These are phyloP conservation scores for Aegilops umbellulata DNA, from an alignment of 176 grass and related monocot genomes.

Conservation along the genomic window DNA sequence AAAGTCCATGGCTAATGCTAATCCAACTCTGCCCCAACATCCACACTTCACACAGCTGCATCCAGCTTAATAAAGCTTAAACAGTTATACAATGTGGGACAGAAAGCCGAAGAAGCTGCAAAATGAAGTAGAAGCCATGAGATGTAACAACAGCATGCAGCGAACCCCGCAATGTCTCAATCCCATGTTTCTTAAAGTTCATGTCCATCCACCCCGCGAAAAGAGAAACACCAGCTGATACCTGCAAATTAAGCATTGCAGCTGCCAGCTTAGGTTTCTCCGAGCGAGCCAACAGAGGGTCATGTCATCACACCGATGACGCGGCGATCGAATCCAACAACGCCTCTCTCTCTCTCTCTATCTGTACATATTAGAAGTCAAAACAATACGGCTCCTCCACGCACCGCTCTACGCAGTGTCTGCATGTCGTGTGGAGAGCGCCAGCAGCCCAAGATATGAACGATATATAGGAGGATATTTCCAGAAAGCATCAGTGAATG, in stretches of 20 bases:
- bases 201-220: not conserved
- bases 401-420: not conserved
- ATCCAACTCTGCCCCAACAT: not conserved
- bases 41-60: not conserved
- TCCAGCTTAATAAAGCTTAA: not conserved
- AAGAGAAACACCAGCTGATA: not conserved
- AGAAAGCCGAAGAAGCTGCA: not conserved
- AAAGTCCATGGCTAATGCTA: not conserved
- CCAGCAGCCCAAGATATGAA: constrained; percentile 16
- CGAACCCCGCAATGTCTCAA: not conserved
- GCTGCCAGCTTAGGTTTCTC: constrained; percentile 4
- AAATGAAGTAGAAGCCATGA: constrained; percentile 13
- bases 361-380: constrained; percentile 17
- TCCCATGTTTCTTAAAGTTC: not conserved
- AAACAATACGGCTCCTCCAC: constrained; percentile 12
- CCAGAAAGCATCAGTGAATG: constrained; percentile 3
- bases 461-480: not conserved
- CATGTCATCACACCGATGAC: constrained; percentile 5
- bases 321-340: not conserved
- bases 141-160: not conserved
- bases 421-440: not conserved
- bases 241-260: constrained; percentile 5
- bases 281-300: not conserved
- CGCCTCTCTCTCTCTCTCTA: not conserved
- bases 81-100: not conserved